Conservation (phyloP, 768 basidiomycete genomes). For the Tulasnella sp. region DNA sequence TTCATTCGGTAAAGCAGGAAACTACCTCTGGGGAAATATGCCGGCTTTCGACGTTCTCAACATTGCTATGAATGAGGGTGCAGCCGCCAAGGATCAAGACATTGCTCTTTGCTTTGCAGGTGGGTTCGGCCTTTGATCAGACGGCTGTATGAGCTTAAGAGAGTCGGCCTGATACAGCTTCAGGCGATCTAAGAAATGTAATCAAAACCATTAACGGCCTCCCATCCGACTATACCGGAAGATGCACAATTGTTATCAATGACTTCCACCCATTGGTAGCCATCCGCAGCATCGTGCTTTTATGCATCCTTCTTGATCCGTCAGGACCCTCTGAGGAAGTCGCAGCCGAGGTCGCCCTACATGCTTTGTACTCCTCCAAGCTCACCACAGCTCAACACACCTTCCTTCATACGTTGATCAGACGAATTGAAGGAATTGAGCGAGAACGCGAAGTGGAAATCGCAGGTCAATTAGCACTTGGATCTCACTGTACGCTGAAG, state of each 20-base stretch:
- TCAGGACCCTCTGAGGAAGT: constrained; percentile 40
- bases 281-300: constrained; percentile 52
- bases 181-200: constrained; percentile 55
- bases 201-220: constrained; percentile 51
- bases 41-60: constrained; percentile 47
- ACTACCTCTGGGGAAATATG: constrained; percentile 44
- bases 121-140: neutral
- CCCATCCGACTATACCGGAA: constrained; percentile 49
- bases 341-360: constrained; percentile 53
- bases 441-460: neutral
- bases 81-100: constrained; percentile 3
- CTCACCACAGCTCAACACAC: constrained; percentile 46
- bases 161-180: constrained; percentile 44
- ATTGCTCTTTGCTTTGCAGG: constrained; percentile 31
- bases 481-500: neutral
- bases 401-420: constrained; percentile 38
- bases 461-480: neutral
- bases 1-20: constrained; percentile 28
- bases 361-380: constrained; percentile 56
- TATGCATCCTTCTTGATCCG: constrained; percentile 49
- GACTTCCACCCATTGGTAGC: constrained; percentile 45
- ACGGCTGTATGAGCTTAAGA: neutral
- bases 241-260: constrained; percentile 50
- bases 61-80: constrained; percentile 40
- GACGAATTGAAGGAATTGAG: neutral